Percentiles rank a stretch among this genome's conserved stretches.
phyloP scores from a whole-genome alignment of 768 basidiomycete species.

The Boletus reticulatus region DNA sequence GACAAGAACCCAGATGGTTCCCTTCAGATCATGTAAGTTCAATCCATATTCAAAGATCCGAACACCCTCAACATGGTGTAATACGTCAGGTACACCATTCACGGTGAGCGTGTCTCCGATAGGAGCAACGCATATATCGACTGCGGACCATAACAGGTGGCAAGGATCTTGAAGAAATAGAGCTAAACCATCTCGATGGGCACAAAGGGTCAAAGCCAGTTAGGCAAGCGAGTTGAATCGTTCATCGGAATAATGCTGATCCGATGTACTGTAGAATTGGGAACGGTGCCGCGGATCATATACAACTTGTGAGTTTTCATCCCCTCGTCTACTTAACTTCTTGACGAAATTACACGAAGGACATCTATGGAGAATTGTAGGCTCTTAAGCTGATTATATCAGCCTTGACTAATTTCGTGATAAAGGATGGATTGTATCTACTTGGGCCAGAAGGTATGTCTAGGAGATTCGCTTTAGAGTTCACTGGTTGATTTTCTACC shows the following conservation, averaged over 20 bases:
- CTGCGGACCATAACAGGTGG: conserved; percentile 39
- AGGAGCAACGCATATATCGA: neutral
- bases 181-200: conserved; percentile 84
- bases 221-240: conserved; percentile 35
- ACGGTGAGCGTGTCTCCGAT: conserved; percentile 47
- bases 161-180: conserved; percentile 81
- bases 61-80: neutral
- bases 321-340: neutral
- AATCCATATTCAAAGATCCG: neutral
- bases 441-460: conserved; percentile 81
- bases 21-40: conserved; percentile 80
- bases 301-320: conserved; percentile 64
- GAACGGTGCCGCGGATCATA: conserved; percentile 92
- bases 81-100: conserved; percentile 73
- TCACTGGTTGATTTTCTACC: neutral
- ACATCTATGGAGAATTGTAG: conserved; percentile 94
- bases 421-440: conserved; percentile 93
- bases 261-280: conserved; percentile 56
- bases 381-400: neutral
- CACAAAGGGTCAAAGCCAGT: conserved; percentile 85
- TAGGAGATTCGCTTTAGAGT: neutral
- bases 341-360: conserved; percentile 43
- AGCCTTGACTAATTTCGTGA: neutral
- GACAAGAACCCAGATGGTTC: conserved; percentile 88
- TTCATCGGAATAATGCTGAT: conserved; percentile 3